phyloP scores from a whole-genome alignment of 2,329 filamentous ascomycete species.

The Sarocladium brachiariae region DNA sequence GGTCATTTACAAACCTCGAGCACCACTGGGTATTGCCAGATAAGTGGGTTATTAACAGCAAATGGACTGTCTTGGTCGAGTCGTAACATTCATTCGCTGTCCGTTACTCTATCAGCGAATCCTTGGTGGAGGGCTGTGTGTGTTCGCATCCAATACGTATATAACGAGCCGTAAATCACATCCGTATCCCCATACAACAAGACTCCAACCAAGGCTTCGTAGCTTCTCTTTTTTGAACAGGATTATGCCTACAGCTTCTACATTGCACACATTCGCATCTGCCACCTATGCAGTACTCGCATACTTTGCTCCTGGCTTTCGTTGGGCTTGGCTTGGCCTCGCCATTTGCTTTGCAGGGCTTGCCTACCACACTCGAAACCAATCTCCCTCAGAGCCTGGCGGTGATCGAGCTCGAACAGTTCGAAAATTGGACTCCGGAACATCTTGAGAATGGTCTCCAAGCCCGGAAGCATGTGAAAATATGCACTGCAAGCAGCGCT shows the following conservation, averaged over 20 bases:
- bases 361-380: conserved; percentile 5
- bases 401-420: conserved; percentile 8
- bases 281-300: conserved; percentile 7
- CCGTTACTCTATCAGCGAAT: neutral
- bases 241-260: conserved; percentile 6
- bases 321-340: conserved; percentile 9
- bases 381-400: conserved; percentile 8
- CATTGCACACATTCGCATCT: conserved; percentile 6
- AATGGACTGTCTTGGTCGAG: conserved; percentile 1
- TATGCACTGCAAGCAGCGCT: conserved; percentile 13
- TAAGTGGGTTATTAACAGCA: neutral
- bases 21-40: neutral
- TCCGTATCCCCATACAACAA: too few relatives aligned
- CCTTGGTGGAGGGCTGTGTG: neutral
- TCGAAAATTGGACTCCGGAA: conserved; percentile 7
- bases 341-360: conserved; percentile 9
- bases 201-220: neutral
- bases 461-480: conserved; percentile 9
- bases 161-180: neutral
- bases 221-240: neutral
- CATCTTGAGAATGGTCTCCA: conserved; percentile 6
- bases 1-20: neutral
- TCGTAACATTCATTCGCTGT: neutral
- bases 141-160: conserved; percentile 1
- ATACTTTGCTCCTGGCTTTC: conserved; percentile 7